Percentiles rank a stretch among this genome's conserved stretches.
Conservation (phyloP, 176 grass and related monocot species). For the Zoysia pacifica region DNA sequence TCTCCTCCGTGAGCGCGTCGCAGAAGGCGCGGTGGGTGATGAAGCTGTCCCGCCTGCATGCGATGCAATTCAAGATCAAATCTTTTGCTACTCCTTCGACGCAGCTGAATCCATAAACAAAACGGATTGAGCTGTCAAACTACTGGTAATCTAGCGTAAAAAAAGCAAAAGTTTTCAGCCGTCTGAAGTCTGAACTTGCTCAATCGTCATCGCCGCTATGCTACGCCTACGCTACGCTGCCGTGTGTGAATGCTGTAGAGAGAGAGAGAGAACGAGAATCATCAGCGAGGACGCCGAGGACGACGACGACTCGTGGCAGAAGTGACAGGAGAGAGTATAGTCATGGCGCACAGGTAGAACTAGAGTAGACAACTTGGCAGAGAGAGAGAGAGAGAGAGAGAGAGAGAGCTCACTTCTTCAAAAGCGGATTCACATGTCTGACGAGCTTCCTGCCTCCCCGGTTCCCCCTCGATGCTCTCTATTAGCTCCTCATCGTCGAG, state of each 20-base stretch:
- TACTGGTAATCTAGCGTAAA: neutral
- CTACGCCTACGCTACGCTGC: neutral
- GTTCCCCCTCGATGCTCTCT: neutral
- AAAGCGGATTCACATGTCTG: slow-evolving; percentile 45
- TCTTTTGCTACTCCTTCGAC: neutral
- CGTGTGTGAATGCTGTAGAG: slow-evolving; percentile 17
- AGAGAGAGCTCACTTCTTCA: neutral
- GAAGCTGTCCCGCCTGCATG: slow-evolving; percentile 98
- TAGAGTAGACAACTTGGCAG: no score
- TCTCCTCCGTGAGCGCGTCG: slow-evolving; percentile 94
- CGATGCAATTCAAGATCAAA: slow-evolving; percentile 17
- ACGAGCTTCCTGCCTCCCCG: neutral
- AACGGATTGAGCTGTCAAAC: neutral
- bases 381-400: no score
- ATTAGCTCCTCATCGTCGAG: slow-evolving; percentile 16
- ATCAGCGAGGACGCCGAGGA: no score
- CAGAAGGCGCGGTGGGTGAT: slow-evolving; percentile 99
- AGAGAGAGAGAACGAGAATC: neutral
- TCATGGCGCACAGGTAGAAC: no score
- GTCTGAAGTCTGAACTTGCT: slow-evolving; percentile 22
- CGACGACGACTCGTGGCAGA: slow-evolving; percentile 1
- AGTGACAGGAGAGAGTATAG: no score
- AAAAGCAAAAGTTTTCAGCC: neutral
- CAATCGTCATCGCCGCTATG: slow-evolving; percentile 22
- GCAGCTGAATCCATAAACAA: neutral